phyloP scores from a whole-genome alignment of 331 rosid genomes.

The Pyrus hybrid region DNA sequence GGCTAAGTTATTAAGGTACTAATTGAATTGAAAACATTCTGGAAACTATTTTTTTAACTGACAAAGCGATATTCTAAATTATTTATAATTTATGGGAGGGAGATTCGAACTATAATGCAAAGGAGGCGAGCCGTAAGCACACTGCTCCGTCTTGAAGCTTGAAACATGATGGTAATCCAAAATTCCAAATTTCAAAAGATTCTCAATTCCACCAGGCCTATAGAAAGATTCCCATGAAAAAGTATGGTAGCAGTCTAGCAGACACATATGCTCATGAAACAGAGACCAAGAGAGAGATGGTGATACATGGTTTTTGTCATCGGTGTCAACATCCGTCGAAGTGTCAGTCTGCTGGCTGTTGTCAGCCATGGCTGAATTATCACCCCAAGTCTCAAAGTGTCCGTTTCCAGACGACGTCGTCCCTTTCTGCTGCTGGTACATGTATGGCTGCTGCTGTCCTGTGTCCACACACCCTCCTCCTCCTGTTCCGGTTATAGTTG shows the following conservation, averaged over 20 bases:
- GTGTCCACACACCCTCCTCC: background rate
- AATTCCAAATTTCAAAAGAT: background rate
- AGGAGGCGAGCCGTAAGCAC: no score
- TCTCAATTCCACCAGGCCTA: background rate
- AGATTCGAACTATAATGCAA: background rate
- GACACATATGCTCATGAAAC: background rate
- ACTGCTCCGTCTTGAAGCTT: background rate
- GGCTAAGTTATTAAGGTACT: background rate
- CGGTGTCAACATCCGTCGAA: background rate
- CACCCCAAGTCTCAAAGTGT: background rate
- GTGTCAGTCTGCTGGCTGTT: background rate
- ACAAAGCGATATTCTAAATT: no score
- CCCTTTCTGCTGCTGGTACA: background rate
- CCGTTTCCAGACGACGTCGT: background rate
- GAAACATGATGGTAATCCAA: background rate
- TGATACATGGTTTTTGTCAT: background rate
- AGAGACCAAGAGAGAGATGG: conserved; percentile 11
- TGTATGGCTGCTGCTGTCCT: background rate
- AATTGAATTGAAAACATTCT: background rate
- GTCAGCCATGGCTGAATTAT: no score
- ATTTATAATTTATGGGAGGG: accelerated
- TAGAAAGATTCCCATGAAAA: background rate
- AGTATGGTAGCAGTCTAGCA: background rate
- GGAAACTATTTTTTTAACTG: background rate
- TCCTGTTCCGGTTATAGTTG: background rate